Conservation (phyloP, 2,329 filamentous ascomycete species). For the Clarireedia sp. region DNA sequence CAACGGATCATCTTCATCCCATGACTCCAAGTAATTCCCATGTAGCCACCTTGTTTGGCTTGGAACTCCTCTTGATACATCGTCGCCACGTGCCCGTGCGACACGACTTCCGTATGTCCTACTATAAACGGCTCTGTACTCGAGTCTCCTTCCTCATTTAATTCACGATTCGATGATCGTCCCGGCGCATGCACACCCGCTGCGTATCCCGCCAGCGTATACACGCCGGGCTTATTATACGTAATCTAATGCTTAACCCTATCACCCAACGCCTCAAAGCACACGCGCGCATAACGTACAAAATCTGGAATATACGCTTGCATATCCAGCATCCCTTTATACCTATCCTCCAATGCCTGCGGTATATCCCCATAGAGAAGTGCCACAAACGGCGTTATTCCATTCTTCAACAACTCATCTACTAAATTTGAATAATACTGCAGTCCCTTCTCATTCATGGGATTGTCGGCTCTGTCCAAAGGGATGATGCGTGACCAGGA, state of each 20-base stretch:
- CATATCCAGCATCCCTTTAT: conserved; percentile 71
- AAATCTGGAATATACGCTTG: conserved; percentile 75
- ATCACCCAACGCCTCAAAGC: conserved; percentile 60
- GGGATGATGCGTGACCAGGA: conserved; percentile 80
- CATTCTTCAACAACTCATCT: conserved; percentile 65
- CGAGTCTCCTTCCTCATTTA: conserved; percentile 62
- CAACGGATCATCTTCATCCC: conserved; percentile 64
- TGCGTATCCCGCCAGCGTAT: conserved; percentile 69
- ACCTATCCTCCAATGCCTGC: conserved; percentile 68
- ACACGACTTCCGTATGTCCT: conserved; percentile 70
- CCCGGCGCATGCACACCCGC: conserved; percentile 72
- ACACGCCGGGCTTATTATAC: conserved; percentile 84
- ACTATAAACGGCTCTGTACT: conserved; percentile 72
- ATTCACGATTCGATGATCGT: conserved; percentile 64
- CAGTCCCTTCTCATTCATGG: conserved; percentile 68
- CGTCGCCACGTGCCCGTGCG: conserved; percentile 74
- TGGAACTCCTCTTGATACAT: conserved; percentile 77
- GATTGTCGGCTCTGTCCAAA: conserved; percentile 69
- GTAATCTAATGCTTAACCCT: conserved; percentile 83
- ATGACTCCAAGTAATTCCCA: conserved; percentile 57
- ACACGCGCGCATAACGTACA: conserved; percentile 65
- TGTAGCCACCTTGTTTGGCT: conserved; percentile 64
- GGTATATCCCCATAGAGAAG: conserved; percentile 84
- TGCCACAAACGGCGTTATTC: conserved; percentile 72
- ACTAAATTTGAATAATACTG: conserved; percentile 71